phyloP scores from a whole-genome alignment of 768 basidiomycete genomes.

The Trametes gibbosa region DNA sequence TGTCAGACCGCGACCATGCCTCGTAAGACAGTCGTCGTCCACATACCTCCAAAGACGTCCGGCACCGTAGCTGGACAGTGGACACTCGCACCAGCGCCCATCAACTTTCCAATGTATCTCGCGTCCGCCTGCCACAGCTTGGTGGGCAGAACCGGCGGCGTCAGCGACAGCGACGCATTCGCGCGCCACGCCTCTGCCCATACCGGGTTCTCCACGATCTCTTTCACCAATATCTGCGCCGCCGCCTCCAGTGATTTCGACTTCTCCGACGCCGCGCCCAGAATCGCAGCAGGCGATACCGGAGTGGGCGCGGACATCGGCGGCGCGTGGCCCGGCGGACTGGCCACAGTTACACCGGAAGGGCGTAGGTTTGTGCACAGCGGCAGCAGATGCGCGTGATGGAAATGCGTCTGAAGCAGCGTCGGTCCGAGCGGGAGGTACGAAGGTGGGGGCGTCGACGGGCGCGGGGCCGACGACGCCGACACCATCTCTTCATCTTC shows the following conservation, averaged over 20 bases:
- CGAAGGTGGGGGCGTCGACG: constrained; percentile 66
- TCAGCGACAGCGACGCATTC: constrained; percentile 23
- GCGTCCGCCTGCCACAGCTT: constrained; percentile 64
- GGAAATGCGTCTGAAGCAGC: constrained; percentile 66
- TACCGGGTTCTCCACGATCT: constrained; percentile 69
- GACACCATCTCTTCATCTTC: constrained; percentile 27
- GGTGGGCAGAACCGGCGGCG: constrained; percentile 23
- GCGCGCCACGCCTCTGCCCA: constrained; percentile 70
- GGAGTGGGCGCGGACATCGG: constrained; percentile 74
- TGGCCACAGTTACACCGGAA: constrained; percentile 42
- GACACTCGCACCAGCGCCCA: constrained; percentile 38
- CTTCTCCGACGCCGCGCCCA: constrained; percentile 63
- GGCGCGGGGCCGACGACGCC: constrained; percentile 44
- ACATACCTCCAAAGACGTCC: constrained; percentile 41
- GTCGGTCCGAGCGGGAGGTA: constrained; percentile 72
- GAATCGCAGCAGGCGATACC: constrained; percentile 73
- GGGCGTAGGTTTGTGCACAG: constrained; percentile 59
- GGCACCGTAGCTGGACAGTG: constrained; percentile 43
- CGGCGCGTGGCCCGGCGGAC: constrained; percentile 31
- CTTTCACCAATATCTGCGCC: constrained; percentile 58
- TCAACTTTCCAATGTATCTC: constrained; percentile 39
- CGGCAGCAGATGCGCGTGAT: constrained; percentile 60
- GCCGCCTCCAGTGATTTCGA: constrained; percentile 66
- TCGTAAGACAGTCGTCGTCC: not conserved
- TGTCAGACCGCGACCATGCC: not conserved